These are phyloP conservation scores for Phialemoniopsis sp. DNA, from an alignment of 2,329 filamentous ascomycete species.

Conservation along the genomic window DNA sequence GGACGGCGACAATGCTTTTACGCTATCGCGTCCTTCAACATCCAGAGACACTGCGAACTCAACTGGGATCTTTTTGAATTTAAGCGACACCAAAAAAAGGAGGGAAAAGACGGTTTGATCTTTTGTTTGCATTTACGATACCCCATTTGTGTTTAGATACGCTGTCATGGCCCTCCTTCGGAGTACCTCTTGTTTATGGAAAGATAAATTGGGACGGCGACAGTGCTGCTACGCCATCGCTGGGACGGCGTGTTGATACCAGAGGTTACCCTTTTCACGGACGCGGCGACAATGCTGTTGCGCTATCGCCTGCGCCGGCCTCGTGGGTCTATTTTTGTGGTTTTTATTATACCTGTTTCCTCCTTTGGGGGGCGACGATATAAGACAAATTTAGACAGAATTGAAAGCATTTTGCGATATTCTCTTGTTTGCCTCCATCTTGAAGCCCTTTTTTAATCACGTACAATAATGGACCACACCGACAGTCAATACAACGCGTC, in stretches of 20 bases:
- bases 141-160: slow-evolving; percentile 51
- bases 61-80: slow-evolving; percentile 3
- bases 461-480: too few relatives aligned
- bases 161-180: slow-evolving; percentile 28
- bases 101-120: slow-evolving; percentile 4
- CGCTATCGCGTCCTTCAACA: slow-evolving; percentile 25
- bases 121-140: slow-evolving; percentile 40
- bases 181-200: too few relatives aligned
- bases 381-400: too few relatives aligned
- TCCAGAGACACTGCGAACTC: slow-evolving; percentile 1
- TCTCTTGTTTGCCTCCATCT: too few relatives aligned
- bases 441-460: too few relatives aligned
- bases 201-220: slow-evolving; percentile 33
- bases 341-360: slow-evolving; percentile 8
- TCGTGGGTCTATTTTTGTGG: slow-evolving; percentile 37
- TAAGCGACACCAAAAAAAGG: background rate
- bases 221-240: slow-evolving; percentile 53
- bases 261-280: slow-evolving; percentile 32
- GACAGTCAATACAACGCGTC: too few relatives aligned
- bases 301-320: slow-evolving; percentile 45
- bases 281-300: slow-evolving; percentile 46
- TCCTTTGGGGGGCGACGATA: too few relatives aligned
- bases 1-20: slow-evolving; percentile 30
- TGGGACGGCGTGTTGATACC: slow-evolving; percentile 48
- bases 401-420: too few relatives aligned